Evolutionary conservation across 2,329 filamentous ascomycete genomes (phyloP), one percentile per base, ranked within the genome.

Genomic region (Penicillium sp.): DNA sequence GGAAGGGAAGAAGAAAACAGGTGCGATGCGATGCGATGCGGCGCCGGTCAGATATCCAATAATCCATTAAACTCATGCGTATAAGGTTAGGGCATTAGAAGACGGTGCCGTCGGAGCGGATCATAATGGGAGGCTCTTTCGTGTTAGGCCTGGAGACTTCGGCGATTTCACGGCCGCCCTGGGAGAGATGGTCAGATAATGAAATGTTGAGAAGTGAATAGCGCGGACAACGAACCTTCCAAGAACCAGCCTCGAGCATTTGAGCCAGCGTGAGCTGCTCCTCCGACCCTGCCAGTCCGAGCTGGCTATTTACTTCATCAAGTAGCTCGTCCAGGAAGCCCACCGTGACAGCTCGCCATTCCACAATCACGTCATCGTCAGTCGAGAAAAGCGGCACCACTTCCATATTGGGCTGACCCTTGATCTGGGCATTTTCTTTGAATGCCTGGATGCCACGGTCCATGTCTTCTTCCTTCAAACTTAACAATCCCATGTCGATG

Each of bases 121-220:
- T 97, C 76, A 97, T 86, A 68, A 99, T 97, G 4, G 94, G 94
- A 26, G 93, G 91, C 70, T 96, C 91, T 76, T 94, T 96, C 46
- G 94, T 97, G 67, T 97, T 97, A 18, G 94, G 94, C 62, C 94
- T 83, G 62, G 91, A 93, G 59, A 97, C 91, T 76, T 97, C 93
- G 57, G 94, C 94, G 69, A 97, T 89, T 76, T 97, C 94, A 68
- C 94, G 87, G 53, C 94, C 94, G 64, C 93, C 93, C 92, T 85
- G 58, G 13, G 36, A 36, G 56, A 84, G n/a, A 52, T 48, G 46
- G 56, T 68, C 66, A 66, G 67, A 46, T n/a, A 27, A 32, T 59
- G 52, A 50, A 47, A 51, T 40, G 15, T 7, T n/a, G 20, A 13
- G 3, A 15, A 6, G 27, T 4, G n/a, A 13, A n/a, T 20, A 8